These are phyloP conservation scores for Colletotrichum sojae DNA, from an alignment of 2,329 filamentous ascomycete species.

Conservation along the genomic window DNA sequence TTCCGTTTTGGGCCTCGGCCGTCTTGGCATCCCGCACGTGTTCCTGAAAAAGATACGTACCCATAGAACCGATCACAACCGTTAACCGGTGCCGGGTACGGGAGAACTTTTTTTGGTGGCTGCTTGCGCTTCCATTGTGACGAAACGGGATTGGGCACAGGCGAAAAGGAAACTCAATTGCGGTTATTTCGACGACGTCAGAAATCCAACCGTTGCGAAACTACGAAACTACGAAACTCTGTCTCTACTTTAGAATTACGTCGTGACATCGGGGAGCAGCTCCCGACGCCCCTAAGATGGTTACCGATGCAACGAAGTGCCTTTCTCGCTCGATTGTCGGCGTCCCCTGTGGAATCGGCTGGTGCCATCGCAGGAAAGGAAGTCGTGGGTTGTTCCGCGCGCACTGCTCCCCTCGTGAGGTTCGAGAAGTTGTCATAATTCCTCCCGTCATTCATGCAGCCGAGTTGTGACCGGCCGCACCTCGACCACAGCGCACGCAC, in stretches of 20 bases:
- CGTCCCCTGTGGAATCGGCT: not conserved
- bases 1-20: conserved; percentile 29
- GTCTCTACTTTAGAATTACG: conserved; percentile 7
- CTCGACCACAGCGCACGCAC: too few relatives aligned
- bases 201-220: not conserved
- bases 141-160: too few relatives aligned
- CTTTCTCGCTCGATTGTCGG: too few relatives aligned
- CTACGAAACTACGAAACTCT: not conserved
- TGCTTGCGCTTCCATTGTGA: too few relatives aligned
- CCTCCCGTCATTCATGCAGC: not conserved
- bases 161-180: conserved; percentile 5
- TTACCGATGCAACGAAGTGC: not conserved
- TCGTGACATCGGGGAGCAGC: not conserved
- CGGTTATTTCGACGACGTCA: not conserved
- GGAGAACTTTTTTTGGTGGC: not conserved
- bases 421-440: not conserved
- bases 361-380: not conserved
- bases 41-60: not conserved
- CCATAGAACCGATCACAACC: not conserved
- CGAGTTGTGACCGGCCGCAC: not conserved
- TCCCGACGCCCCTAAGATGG: not conserved
- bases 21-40: conserved; percentile 33
- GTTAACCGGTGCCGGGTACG: not conserved
- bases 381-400: not conserved
- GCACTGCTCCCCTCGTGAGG: not conserved